Base-by-base conservation (phyloP, 176 grass and related monocot genomes). In the Carex kokanica region DNA sequence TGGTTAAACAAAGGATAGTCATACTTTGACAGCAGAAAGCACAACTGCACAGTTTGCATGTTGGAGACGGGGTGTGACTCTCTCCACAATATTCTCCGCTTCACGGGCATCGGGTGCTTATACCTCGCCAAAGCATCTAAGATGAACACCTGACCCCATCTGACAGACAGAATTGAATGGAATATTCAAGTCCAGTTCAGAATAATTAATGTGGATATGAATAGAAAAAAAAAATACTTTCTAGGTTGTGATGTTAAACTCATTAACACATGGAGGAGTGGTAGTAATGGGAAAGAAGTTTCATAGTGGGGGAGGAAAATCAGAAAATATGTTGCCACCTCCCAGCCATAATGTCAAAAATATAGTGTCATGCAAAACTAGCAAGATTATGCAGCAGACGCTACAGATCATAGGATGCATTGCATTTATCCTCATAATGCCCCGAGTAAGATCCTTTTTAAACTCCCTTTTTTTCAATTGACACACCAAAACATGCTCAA, bases 41-140 rank as follows among this genome's bases (percentile, higher is more conserved):
- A 99, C 96, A 86, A 99, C 96, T 1, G 96, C 96, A 90, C 96
- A 99, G 80, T 99, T 99, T 84, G 96, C 96, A 90, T 99, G 96
- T 84, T 99, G 96, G 45, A 99, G 96, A 89, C 96, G 92, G 31
- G 96, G 96, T 36, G 93, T 93, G 88, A 99, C 86, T 81, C 96
- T 78, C 67, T 99, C 96, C 57, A 95, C 96, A 87, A 89, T 93
- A 84, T 93, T 93, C 82, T 99, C 93, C 20, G 93, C 91, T 88
- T 99, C 96, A 78, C 96, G 94, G 14, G 89, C 86, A 93, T 99
- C 93, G 60, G 91, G 78, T 20, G 91, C 89, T 91, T 95, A 82
- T 93, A 98, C 45, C 91, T 95, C 65, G 92, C 89, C 82, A 94
- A 78, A 64, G 96, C 94, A 90, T 99, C 96, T 81, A 99, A 86